Evolutionary conservation across 495 filamentous ascomycete genomes (phyloP), one percentile per base, ranked within the genome.

Genomic region (Talaromyces thailandensis): DNA sequence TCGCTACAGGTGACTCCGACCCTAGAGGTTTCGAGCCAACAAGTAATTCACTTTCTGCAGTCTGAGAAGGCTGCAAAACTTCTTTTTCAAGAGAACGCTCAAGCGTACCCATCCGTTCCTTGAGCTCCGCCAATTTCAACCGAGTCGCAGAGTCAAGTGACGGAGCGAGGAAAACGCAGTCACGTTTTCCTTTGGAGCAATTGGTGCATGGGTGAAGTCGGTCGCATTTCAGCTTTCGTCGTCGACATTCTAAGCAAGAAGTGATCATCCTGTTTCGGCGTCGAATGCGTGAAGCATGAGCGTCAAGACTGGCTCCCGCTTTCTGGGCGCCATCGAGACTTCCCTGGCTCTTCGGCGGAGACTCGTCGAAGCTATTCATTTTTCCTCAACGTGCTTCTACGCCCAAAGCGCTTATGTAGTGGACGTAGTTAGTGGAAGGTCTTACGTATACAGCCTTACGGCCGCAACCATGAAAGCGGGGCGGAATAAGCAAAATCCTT

Each of bases 141-240:
- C 61, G 65, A 29, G 62, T 55, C 25, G 53, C 35, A 29, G 56
- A 64, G 62, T 58, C 62, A 51, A 28, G 28, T 50, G 57, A 64
- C 56, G 24, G 32, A 14, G 37, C 32, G 53, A 57, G 6, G 18
- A 62, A 28, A 12, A 61, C 26, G 26, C 53, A 65, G 58, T 57
- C 61, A 72, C 74, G 62, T 21, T 50, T 51, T 7, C 53, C 62
- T 24, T 58, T 63, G 6, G 62, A 58, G 71, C 88, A 91, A 67
- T 89, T 89, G 63, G 76, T 79, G 67, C 88, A 92, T 61, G 88
- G 87, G 62, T 85, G 76, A 24, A 72, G 74, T 24, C 88, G 88
- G 72, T 86, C 83, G 74, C 87, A 91, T 69, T 87, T 87, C 58
- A 89, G 77, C 75, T 91, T 90, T 26, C 87, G 78, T 32, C 84